These are phyloP conservation scores for Albophoma yamanashiensis DNA, from an alignment of 2,329 filamentous ascomycete genomes.

Conservation along the genomic window DNA sequence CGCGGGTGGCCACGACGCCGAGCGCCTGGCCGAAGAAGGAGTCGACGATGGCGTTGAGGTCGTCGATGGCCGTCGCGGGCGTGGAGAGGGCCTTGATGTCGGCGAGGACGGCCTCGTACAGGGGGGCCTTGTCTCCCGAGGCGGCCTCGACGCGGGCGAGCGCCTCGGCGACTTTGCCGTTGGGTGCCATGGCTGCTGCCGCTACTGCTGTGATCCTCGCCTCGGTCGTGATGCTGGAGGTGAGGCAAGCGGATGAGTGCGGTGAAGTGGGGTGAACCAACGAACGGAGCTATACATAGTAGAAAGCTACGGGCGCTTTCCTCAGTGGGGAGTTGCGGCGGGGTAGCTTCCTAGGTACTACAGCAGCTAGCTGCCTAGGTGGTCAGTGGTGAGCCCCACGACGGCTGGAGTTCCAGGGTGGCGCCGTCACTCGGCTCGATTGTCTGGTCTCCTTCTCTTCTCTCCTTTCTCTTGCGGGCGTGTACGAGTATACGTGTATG, in stretches of 20 bases:
- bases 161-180: slow-evolving; percentile 29
- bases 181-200: slow-evolving; percentile 23
- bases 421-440: neutral
- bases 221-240: neutral
- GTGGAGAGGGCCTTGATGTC: slow-evolving; percentile 30
- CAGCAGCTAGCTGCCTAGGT: too few species aligned
- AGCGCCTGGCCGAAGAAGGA: slow-evolving; percentile 58
- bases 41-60: slow-evolving; percentile 58
- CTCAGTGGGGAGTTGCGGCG: neutral
- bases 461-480: neutral
- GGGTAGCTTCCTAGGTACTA: neutral
- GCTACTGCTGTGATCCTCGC: neutral
- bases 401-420: neutral
- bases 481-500: neutral
- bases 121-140: slow-evolving; percentile 29
- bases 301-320: neutral
- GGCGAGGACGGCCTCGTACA: slow-evolving; percentile 35
- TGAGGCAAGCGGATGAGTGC: neutral
- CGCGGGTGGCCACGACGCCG: slow-evolving; percentile 65
- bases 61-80: slow-evolving; percentile 28
- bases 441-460: neutral
- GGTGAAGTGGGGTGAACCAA: neutral
- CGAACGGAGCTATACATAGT: neutral
- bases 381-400: neutral
- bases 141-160: slow-evolving; percentile 28